Percentiles rank a stretch among this genome's conserved stretches.
Evolutionary conservation across 1,139 yeast species (phyloP).

Genomic region (Hyphopichia burtonii): DNA sequence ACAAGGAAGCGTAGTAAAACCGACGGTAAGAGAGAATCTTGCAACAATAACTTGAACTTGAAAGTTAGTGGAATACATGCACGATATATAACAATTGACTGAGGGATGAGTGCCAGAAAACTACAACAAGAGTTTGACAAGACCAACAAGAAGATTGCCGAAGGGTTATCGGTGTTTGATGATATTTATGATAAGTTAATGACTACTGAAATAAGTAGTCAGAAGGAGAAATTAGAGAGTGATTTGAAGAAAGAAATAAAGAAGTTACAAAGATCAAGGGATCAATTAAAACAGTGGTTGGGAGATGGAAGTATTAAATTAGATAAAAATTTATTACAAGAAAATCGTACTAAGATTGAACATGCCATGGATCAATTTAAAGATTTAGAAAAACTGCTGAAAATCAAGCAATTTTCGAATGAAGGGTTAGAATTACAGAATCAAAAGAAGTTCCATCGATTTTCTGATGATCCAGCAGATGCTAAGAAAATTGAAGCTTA

Average conservation of each 20-base stretch:
- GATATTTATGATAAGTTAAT: constrained; percentile 83
- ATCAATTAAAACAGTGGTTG: constrained; percentile 94
- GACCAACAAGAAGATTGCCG: constrained; percentile 89
- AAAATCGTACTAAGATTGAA: constrained; percentile 82
- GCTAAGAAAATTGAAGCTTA: constrained; percentile 72
- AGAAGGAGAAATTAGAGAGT: constrained; percentile 89
- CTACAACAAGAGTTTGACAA: constrained; percentile 85
- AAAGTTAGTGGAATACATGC: neutral
- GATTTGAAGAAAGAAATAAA: constrained; percentile 96
- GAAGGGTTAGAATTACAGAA: constrained; percentile 82
- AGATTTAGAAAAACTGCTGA: constrained; percentile 90
- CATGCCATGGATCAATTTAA: constrained; percentile 96
- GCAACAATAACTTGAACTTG: neutral
- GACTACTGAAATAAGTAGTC: constrained; percentile 79
- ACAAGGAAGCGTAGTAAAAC: neutral
- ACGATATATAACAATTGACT: neutral
- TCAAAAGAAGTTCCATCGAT: constrained; percentile 32
- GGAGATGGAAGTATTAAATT: constrained; percentile 91
- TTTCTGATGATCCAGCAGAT: constrained; percentile 63
- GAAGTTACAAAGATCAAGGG: constrained; percentile 89
- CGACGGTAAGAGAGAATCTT: neutral
- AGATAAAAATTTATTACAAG: constrained; percentile 70
- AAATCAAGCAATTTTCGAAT: constrained; percentile 92
- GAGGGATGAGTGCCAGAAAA: constrained; percentile 43
- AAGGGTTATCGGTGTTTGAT: constrained; percentile 89